These are phyloP conservation scores for Pichia paraexigua DNA, from an alignment of 805 yeast species.

Conservation along the genomic window DNA sequence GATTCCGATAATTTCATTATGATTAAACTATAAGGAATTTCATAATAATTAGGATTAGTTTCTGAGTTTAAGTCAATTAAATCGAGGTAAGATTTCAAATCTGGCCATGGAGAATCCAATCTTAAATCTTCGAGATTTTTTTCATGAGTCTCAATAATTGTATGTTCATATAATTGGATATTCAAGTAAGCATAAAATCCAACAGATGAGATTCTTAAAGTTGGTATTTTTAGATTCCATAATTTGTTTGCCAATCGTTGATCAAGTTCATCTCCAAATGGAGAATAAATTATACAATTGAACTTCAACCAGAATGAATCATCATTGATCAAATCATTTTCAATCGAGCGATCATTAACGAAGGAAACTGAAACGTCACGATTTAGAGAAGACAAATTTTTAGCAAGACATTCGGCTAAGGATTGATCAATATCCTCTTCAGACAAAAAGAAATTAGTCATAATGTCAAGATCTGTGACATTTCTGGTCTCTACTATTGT, in stretches of 20 bases:
- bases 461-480: neutral
- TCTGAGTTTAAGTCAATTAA: conserved; percentile 40
- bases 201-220: conserved; percentile 40
- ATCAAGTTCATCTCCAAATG: conserved; percentile 2
- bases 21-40: conserved; percentile 63
- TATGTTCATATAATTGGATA: conserved; percentile 45
- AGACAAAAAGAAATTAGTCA: conserved; percentile 53
- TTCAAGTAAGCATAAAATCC: conserved; percentile 64
- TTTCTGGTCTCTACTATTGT: conserved; percentile 46
- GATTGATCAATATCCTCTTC: conserved; percentile 34
- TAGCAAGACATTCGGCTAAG: conserved; percentile 33
- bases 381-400: conserved; percentile 49
- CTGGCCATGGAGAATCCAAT: conserved; percentile 65
- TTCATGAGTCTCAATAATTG: conserved; percentile 70
- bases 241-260: conserved; percentile 18
- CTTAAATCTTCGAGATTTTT: conserved; percentile 53
- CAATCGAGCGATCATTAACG: neutral
- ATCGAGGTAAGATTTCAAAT: conserved; percentile 43
- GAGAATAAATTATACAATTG: conserved; percentile 38
- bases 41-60: conserved; percentile 42
- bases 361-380: conserved; percentile 35
- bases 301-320: conserved; percentile 39
- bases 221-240: conserved; percentile 43
- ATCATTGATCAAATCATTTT: neutral
- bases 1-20: conserved; percentile 44